Conservation (phyloP, 108 stramenopile genomes). For the Aurantiochytrium sp. region DNA sequence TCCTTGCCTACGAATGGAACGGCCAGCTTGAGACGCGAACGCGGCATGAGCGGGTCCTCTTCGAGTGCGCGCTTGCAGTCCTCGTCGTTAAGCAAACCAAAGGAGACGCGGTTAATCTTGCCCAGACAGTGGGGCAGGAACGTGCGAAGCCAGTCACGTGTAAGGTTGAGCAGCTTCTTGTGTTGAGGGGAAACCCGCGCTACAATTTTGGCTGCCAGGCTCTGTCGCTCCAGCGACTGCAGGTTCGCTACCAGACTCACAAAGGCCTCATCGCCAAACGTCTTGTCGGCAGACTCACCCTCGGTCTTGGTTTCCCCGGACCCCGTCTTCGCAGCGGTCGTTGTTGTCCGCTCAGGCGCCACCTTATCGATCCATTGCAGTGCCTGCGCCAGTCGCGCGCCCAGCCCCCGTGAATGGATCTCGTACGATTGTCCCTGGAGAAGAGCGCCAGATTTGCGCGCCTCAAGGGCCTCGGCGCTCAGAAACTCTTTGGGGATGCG, state of each 20-base stretch:
- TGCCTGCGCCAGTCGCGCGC: too few species aligned
- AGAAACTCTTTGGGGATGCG: background rate
- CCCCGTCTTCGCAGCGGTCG: too few species aligned
- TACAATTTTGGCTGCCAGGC: background rate
- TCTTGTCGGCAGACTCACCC: too few species aligned
- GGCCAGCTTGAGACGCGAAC: slow-evolving; percentile 16
- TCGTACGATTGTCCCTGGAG: too few species aligned
- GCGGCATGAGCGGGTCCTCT: background rate
- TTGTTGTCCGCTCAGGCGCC: too few species aligned
- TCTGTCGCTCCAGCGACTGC: background rate
- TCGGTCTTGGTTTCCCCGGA: too few species aligned
- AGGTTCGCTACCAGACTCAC: background rate
- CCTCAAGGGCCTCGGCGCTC: background rate
- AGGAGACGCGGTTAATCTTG: slow-evolving; percentile 35
- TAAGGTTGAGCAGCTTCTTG: slow-evolving; percentile 30
- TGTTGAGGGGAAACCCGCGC: background rate
- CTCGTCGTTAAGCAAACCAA: slow-evolving; percentile 22
- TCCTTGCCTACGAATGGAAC: slow-evolving; percentile 44
- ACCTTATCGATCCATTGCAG: too few species aligned
- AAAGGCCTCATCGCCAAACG: background rate
- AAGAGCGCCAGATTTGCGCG: background rate
- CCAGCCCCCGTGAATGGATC: too few species aligned
- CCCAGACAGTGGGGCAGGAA: slow-evolving; percentile 29
- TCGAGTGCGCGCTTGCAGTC: slow-evolving; percentile 5
- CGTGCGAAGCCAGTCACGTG: slow-evolving; percentile 19